These are phyloP conservation scores for Cicer bijugum DNA, from an alignment of 306 rosid genomes.

Conservation along the genomic window DNA sequence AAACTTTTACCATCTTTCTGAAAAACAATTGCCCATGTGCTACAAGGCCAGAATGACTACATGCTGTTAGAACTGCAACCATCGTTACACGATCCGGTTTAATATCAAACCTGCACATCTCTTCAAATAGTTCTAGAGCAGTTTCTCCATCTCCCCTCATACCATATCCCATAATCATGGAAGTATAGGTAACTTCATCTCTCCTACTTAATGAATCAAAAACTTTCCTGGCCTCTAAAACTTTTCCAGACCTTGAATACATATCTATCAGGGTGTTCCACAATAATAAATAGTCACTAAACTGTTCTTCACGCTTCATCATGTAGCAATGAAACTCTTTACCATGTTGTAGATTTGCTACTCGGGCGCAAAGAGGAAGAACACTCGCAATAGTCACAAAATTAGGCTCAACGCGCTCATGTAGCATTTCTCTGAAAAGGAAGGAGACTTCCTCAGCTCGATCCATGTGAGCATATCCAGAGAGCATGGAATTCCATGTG, in stretches of 20 bases:
- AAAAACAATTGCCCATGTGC: slow-evolving; percentile 60
- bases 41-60: slow-evolving; percentile 88
- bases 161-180: slow-evolving; percentile 84
- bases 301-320: slow-evolving; percentile 57
- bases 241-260: slow-evolving; percentile 87
- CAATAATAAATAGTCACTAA: slow-evolving; percentile 56
- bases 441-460: slow-evolving; percentile 71
- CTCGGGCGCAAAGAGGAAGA: slow-evolving; percentile 90
- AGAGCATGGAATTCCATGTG: slow-evolving; percentile 87
- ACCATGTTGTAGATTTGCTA: slow-evolving; percentile 84
- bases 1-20: slow-evolving; percentile 59
- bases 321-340: slow-evolving; percentile 90
- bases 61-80: slow-evolving; percentile 81
- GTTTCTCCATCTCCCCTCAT: slow-evolving; percentile 76
- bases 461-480: slow-evolving; percentile 71
- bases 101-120: slow-evolving; percentile 63
- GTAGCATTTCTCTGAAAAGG: slow-evolving; percentile 77
- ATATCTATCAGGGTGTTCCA: slow-evolving; percentile 88
- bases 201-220: slow-evolving; percentile 67
- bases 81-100: slow-evolving; percentile 81
- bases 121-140: slow-evolving; percentile 74
- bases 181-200: slow-evolving; percentile 85
- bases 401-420: slow-evolving; percentile 66
- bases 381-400: slow-evolving; percentile 81
- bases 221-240: slow-evolving; percentile 71